Conservation (phyloP, 2,329 filamentous ascomycete species). For the Cordyceps militaris region DNA sequence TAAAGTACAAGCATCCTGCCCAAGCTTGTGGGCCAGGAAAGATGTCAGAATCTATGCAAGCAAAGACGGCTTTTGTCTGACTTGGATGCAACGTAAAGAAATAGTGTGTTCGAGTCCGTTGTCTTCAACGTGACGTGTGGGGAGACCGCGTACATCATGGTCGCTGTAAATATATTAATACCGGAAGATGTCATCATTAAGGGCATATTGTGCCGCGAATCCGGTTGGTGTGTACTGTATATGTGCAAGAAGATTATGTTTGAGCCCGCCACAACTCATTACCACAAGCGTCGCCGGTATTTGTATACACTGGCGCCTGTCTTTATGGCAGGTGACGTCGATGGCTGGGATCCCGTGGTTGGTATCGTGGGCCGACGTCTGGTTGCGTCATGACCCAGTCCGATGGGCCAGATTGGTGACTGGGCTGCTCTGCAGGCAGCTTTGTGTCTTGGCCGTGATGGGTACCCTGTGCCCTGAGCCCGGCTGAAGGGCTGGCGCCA, state of each 20-base stretch:
- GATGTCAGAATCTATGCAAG: conserved; percentile 30
- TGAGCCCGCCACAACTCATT: conserved; percentile 15
- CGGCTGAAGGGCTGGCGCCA: conserved; percentile 29
- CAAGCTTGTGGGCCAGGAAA: conserved; percentile 16
- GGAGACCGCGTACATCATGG: not conserved
- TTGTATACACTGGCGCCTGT: conserved; percentile 2
- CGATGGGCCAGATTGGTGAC: conserved; percentile 41
- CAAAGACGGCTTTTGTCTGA: conserved; percentile 18
- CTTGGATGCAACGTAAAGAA: conserved; percentile 3
- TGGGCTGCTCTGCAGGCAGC: conserved; percentile 52
- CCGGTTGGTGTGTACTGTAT: conserved; percentile 3
- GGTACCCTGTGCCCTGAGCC: conserved; percentile 18
- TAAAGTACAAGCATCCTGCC: conserved; percentile 6
- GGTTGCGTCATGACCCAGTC: conserved; percentile 46
- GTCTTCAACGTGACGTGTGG: conserved; percentile 9
- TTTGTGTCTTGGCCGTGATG: conserved; percentile 49
- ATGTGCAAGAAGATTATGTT: conserved; percentile 14
- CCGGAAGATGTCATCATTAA: conserved; percentile 3
- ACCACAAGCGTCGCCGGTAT: conserved; percentile 7
- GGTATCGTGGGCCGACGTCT: conserved; percentile 33
- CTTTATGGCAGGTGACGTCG: conserved; percentile 30
- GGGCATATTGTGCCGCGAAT: not conserved
- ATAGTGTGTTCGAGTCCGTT: conserved; percentile 3
- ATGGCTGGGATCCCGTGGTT: conserved; percentile 39
- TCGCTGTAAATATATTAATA: conserved; percentile 9